A percentile compares a stretch with the other conserved stretches of the same genome.
phyloP scores from a whole-genome alignment of 768 basidiomycete genomes.

The Suillus subalutaceus region DNA sequence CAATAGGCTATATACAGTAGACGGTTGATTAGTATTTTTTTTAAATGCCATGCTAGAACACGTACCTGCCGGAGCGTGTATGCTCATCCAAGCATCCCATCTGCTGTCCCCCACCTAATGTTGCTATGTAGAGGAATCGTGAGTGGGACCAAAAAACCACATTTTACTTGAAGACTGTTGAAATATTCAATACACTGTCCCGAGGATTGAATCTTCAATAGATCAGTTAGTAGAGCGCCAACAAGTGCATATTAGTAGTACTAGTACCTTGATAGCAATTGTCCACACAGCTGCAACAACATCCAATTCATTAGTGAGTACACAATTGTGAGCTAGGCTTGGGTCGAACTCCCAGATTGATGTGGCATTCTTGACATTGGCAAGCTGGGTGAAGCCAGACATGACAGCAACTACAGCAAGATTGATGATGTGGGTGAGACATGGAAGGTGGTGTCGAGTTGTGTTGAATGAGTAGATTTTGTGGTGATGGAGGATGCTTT shows the following conservation, averaged over 20 bases:
- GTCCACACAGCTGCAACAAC: conserved; percentile 34
- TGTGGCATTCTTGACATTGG: conserved; percentile 27
- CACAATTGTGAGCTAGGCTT: conserved; percentile 19
- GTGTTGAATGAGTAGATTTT: conserved; percentile 17
- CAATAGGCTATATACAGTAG: too few relatives aligned
- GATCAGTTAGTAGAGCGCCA: conserved; percentile 6
- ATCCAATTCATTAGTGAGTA: conserved; percentile 31
- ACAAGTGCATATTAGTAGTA: conserved; percentile 1
- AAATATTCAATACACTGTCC: conserved; percentile 28
- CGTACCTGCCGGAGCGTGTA: conserved; percentile 19
- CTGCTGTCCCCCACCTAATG: conserved; percentile 27
- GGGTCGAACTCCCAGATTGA: conserved; percentile 42
- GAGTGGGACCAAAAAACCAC: conserved; percentile 17
- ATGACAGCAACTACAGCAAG: conserved; percentile 31
- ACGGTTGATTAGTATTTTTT: background rate
- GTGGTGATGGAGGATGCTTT: conserved; percentile 16
- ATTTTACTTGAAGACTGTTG: conserved; percentile 21
- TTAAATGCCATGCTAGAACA: conserved; percentile 5
- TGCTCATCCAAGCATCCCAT: conserved; percentile 24
- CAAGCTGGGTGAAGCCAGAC: conserved; percentile 33
- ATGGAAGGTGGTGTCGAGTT: conserved; percentile 24
- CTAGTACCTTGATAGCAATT: conserved; percentile 34
- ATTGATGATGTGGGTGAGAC: conserved; percentile 34
- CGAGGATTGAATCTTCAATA: conserved; percentile 24
- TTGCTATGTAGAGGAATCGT: conserved; percentile 29